Evolutionary conservation across 1,284 basidiomycete species (phyloP).

Genomic region (Cutaneotrichosporon cutaneum): DNA sequence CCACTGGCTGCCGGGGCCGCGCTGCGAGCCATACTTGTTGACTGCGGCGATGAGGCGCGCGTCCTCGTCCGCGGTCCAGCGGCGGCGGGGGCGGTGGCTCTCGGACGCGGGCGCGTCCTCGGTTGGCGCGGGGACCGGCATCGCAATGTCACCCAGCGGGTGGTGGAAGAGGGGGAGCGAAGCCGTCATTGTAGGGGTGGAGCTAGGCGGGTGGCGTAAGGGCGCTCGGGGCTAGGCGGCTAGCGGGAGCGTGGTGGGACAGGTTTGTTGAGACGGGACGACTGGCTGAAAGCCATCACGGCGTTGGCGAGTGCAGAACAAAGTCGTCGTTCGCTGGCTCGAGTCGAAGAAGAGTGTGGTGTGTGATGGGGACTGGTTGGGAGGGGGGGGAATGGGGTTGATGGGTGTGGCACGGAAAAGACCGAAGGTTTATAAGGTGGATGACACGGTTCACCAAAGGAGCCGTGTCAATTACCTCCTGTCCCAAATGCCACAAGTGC

Average conservation of each 20-base stretch:
- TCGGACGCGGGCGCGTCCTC: neutral
- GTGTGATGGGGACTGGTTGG: neutral
- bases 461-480: constrained; percentile 6
- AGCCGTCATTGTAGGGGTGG: neutral
- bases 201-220: neutral
- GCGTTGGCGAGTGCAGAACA: neutral
- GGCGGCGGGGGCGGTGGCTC: constrained; percentile 11
- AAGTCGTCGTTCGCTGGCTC: neutral
- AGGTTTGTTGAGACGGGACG: constrained; percentile 5
- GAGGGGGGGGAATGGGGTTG: neutral
- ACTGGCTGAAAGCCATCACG: constrained; percentile 3
- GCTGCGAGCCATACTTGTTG: constrained; percentile 18
- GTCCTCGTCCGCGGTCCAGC: constrained; percentile 29
- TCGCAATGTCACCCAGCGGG: neutral
- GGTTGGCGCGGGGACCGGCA: neutral
- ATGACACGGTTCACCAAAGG: constrained; percentile 3
- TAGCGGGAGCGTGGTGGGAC: constrained; percentile 5
- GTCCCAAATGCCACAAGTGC: neutral
- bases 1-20: constrained; percentile 27
- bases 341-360: neutral
- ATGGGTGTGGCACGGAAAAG: constrained; percentile 6
- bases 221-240: neutral
- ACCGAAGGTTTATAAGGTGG: neutral
- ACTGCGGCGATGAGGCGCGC: constrained; percentile 24
- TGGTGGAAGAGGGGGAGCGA: neutral